phyloP scores from a whole-genome alignment of 768 basidiomycete genomes.

The Agaricus bisporus region DNA sequence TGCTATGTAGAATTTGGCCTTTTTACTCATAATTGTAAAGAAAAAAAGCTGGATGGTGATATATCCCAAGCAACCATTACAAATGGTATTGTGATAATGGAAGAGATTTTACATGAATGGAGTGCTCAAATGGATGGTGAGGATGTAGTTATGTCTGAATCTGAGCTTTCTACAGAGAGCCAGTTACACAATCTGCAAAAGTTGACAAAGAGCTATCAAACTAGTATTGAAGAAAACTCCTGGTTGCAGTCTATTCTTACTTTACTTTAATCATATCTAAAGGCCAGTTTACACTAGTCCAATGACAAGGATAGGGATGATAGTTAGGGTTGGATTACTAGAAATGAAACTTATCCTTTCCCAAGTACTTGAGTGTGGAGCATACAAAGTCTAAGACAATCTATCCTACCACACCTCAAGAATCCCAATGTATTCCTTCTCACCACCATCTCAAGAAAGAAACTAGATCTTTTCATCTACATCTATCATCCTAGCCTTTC shows the following conservation, averaged over 20 bases:
- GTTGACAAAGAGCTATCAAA: constrained; percentile 59
- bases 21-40: not conserved
- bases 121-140: constrained; percentile 39
- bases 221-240: constrained; percentile 67
- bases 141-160: constrained; percentile 40
- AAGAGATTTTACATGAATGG: constrained; percentile 71
- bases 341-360: no score
- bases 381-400: no score
- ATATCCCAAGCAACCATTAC: constrained; percentile 58
- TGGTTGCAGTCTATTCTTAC: constrained; percentile 68
- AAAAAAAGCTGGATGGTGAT: constrained; percentile 25
- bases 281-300: no score
- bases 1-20: not conserved
- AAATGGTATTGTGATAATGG: constrained; percentile 75
- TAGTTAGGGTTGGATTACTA: no score
- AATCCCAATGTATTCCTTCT: no score
- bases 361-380: no score
- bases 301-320: no score
- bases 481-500: no score
- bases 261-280: constrained; percentile 27
- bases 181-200: constrained; percentile 39
- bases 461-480: no score
- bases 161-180: constrained; percentile 15
- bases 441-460: no score
- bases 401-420: no score